Evolutionary conservation across 176 grass and related monocot genomes (phyloP).

Genomic region (Rhynchospora breviuscula): DNA sequence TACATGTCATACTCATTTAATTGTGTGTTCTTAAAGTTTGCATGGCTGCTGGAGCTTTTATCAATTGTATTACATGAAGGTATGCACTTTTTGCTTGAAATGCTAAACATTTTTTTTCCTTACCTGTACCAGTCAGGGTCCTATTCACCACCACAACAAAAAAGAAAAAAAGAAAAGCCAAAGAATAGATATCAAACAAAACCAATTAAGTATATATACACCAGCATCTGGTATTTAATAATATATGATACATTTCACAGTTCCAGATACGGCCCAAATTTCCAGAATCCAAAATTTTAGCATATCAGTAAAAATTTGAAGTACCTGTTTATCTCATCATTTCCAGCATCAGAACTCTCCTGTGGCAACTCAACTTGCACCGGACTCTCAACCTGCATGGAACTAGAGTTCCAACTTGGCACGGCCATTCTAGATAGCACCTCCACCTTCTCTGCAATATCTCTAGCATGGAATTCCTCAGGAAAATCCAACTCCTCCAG

Average conservation of each 20-base stretch:
- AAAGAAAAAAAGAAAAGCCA: background rate
- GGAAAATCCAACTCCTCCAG: conserved; percentile 96
- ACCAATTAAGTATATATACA: background rate
- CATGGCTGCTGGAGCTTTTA: background rate
- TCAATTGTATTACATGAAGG: background rate
- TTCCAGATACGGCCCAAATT: background rate
- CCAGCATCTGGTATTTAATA: conserved; percentile 1
- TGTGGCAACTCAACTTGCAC: conserved; percentile 32
- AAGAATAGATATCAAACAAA: background rate
- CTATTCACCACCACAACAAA: background rate
- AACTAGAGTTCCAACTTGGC: conserved; percentile 7
- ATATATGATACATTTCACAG: background rate
- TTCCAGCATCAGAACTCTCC: conserved; percentile 36
- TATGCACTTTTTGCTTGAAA: background rate
- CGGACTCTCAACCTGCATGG: conserved; percentile 15
- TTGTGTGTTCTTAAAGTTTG: conserved; percentile 2
- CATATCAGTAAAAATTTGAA: background rate
- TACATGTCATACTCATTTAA: background rate
- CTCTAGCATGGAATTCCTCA: conserved; percentile 83
- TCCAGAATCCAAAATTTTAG: background rate
- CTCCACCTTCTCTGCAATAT: conserved; percentile 90
- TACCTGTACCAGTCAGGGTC: background rate
- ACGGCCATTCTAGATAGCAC: conserved; percentile 70
- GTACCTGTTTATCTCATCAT: conserved; percentile 55
- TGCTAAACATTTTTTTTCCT: background rate